Evolutionary conservation across 495 filamentous ascomycete genomes (phyloP).

Genomic region (Hypoxylon cercidicola): DNA sequence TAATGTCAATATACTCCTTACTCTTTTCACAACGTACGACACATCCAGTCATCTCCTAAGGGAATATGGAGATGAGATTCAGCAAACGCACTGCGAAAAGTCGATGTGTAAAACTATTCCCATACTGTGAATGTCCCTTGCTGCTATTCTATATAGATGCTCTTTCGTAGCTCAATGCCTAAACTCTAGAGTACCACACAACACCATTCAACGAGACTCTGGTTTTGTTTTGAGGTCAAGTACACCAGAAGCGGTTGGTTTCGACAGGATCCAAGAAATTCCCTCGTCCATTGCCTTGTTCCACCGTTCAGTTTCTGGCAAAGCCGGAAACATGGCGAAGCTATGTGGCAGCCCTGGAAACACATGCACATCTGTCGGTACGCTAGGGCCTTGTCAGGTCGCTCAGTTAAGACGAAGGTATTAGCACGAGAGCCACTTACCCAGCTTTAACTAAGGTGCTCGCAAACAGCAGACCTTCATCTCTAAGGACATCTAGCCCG

Average conservation of each 20-base stretch:
- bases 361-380: slow-evolving; percentile 54
- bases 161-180: too few relatives aligned
- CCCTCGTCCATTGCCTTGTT: slow-evolving; percentile 55
- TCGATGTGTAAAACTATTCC: too few relatives aligned
- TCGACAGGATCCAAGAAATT: slow-evolving; percentile 54
- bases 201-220: not conserved
- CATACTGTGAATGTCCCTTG: too few relatives aligned
- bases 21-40: slow-evolving; percentile 37
- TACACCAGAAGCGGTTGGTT: slow-evolving; percentile 37
- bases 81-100: too few relatives aligned
- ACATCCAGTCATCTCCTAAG: slow-evolving; percentile 10
- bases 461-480: slow-evolving; percentile 58
- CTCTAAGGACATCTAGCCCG: slow-evolving; percentile 55
- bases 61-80: too few relatives aligned
- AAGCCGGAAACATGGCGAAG: slow-evolving; percentile 49
- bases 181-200: not conserved
- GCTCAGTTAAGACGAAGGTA: too few relatives aligned
- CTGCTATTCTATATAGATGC: too few relatives aligned
- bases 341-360: slow-evolving; percentile 43
- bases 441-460: slow-evolving; percentile 56
- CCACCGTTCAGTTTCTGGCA: slow-evolving; percentile 59
- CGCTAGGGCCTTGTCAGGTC: slow-evolving; percentile 35
- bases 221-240: slow-evolving; percentile 39
- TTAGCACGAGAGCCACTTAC: slow-evolving; percentile 39
- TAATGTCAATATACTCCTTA: slow-evolving; percentile 17